A percentile compares a stretch with the other conserved stretches of the same genome.
Conservation (phyloP, 2,329 filamentous ascomycete species). For the Gaeumannomyces tritici region DNA sequence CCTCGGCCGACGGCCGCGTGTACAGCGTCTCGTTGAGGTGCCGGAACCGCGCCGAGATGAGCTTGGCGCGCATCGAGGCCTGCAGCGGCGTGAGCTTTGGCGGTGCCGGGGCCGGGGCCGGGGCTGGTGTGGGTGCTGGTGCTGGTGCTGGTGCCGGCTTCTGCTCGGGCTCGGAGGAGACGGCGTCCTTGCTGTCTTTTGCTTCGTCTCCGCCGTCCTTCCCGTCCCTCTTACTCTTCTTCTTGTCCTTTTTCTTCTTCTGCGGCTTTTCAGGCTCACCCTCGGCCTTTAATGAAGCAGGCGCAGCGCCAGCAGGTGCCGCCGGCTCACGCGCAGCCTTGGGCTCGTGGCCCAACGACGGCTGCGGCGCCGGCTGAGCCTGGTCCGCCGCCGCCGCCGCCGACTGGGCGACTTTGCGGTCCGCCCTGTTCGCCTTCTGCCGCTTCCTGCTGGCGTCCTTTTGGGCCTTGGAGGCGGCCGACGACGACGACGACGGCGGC, state of each 20-base stretch:
- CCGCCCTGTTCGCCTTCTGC: slow-evolving; percentile 17
- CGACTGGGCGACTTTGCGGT: slow-evolving; percentile 12
- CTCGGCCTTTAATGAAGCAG: background rate
- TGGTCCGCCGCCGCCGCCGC: slow-evolving; percentile 11
- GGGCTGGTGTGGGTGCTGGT: background rate
- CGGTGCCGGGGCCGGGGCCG: background rate
- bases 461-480: slow-evolving; percentile 5
- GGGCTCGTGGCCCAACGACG: background rate
- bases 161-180: no score
- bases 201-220: slow-evolving; percentile 5
- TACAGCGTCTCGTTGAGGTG: slow-evolving; percentile 96
- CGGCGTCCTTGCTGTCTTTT: background rate
- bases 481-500: slow-evolving; percentile 10
- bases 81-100: slow-evolving; percentile 81
- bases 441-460: slow-evolving; percentile 20
- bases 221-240: slow-evolving; percentile 17
- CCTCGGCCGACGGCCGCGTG: slow-evolving; percentile 75
- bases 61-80: slow-evolving; percentile 87
- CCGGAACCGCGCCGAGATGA: slow-evolving; percentile 90
- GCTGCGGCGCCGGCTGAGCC: background rate
- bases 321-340: background rate
- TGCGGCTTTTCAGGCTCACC: slow-evolving; percentile 15
- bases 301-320: background rate
- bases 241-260: slow-evolving; percentile 19
- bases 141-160: background rate